Base-by-base conservation (phyloP, 805 yeast genomes). In the Cyberlindnera meyerae region DNA sequence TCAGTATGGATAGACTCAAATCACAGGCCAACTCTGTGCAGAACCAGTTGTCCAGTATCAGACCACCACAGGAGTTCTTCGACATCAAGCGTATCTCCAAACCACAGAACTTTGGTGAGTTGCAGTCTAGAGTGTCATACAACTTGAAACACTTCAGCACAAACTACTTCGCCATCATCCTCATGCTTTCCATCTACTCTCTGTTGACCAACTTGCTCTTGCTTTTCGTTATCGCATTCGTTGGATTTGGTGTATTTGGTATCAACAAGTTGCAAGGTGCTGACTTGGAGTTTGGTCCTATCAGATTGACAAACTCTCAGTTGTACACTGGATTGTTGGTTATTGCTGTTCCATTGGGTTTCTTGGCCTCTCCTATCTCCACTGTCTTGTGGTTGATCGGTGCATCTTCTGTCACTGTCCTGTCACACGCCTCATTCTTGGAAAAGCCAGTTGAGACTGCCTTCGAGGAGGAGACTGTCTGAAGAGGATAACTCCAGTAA, bases 371-470 rank as follows among this genome's bases (percentile, higher is more conserved):
- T 47, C 97, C 97, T 18, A 69, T 93, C 45, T 75, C 90, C 35
- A 84, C 97, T 5, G 60, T 93, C 60, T 71, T 93, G 68, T 93
- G 97, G 97, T 74, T 90, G 49, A 73, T 83, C 49, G 93, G 95
- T 50, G 84, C 95, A 12, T 80, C 93, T 27, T 81, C 82, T 18
- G 81, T 81, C 32, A 60, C 82, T 25, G 84, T 90, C 27, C 65
- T 88, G 31, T 73, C 87, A 4, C 98, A 93, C 61, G 98, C 97
- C 31, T 70, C 89, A 4, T 68, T 90, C 45, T 71, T 93, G 75
- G 97, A 93, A 57, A 93, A 90, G 65, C 98, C 98, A 15, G 80
- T 89, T 43, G 97, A 93, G 65, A 79, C 90, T 26, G 89, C 90
- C 14, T 93, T 90, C 57, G 93, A 88, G 56, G 96, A 87, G 58